Conservation (phyloP, 495 filamentous ascomycete genomes). For the Bathelium albidoporum region DNA sequence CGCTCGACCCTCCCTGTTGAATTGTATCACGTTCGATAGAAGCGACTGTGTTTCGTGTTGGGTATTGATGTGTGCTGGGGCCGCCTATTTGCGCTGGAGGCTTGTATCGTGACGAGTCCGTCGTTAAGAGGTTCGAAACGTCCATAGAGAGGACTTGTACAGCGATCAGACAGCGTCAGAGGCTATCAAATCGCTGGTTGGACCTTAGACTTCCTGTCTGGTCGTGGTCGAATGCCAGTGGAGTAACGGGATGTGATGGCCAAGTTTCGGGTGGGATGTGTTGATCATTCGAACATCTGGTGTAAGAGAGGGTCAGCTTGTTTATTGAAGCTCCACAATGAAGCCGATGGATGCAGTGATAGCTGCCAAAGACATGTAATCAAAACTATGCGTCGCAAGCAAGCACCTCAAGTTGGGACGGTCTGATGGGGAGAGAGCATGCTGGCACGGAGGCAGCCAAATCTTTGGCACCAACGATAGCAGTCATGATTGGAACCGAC, state of each 20-base stretch:
- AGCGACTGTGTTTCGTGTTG: constrained; percentile 17
- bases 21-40: neutral
- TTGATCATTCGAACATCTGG: neutral
- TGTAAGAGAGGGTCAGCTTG: neutral
- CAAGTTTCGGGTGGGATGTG: neutral
- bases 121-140: constrained; percentile 35
- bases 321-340: neutral
- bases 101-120: constrained; percentile 19
- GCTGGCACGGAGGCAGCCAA: neutral
- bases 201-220: neutral
- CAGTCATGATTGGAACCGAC: neutral
- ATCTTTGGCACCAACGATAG: neutral
- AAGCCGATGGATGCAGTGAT: neutral
- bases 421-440: neutral
- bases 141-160: constrained; percentile 25
- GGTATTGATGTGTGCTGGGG: constrained; percentile 32
- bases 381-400: neutral
- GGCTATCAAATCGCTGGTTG: neutral
- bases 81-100: constrained; percentile 13
- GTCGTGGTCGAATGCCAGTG: neutral
- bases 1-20: neutral
- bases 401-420: neutral
- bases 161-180: neutral
- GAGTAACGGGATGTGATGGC: neutral
- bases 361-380: neutral